Base-by-base conservation (phyloP, 306 rosid species). In the Trifolium pratense region DNA sequence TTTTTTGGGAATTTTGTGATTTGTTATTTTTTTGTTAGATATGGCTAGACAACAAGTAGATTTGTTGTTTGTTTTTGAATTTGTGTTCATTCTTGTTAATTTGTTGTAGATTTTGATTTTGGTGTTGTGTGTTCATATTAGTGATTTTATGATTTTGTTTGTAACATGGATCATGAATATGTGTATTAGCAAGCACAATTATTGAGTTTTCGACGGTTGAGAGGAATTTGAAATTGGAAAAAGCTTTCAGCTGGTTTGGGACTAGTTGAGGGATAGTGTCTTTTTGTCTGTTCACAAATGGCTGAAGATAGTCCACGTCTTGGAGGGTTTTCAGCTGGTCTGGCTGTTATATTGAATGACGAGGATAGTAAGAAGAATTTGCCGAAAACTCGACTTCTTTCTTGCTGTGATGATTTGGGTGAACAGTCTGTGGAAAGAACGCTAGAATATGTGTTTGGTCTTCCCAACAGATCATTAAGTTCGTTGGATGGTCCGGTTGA, bases 301-400 rank as follows among this genome's bases (percentile, higher is more conserved):
- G 93, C 85, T 34, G 99, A 88, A 75, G 96, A 87, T 70, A 63
- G 84, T 86, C 91, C 51, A 26, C 88, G 96, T 16, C 58, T 87
- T 74, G 87, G 91, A 82, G 97, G 97, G 84, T 89, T 84, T 83
- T 89, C 96, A 79, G 89, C 99, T 84, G 99, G 99, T 55, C 79
- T 94, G 84, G 96, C 97, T 12, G 91, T 94, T 62, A 80, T 94
- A 80, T 78, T 94, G 85, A 82, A 87, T 34, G 90, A 83, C 0
- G 84, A 88, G 71, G 93, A 86, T 64, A 72, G 71, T 73, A 83
- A 75, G 81, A 91, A 81, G 73, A 85, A 82, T 39, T 84, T 68
- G 5, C 75, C 87, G 0, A 94, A 88, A 82, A 60, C 87, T 62
- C 90, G 81, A 25, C 84, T 89, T 57, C 78, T 94, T 87, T 94